Conservation (phyloP, 176 grass and related monocot species). For the Musa schizocarpa region DNA sequence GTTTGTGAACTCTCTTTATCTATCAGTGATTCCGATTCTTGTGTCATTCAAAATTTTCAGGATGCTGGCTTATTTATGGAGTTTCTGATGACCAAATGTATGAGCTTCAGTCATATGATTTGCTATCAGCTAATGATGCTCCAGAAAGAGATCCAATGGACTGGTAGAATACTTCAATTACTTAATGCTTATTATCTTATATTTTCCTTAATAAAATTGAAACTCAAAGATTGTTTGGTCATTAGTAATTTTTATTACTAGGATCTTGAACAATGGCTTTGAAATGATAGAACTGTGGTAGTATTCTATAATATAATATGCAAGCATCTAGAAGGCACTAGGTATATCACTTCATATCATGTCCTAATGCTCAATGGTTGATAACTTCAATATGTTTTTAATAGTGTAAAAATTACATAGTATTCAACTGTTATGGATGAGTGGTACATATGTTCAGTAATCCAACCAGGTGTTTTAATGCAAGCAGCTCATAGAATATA, state of each 20-base stretch:
- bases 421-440: too few relatives aligned
- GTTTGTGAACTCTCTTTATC: background rate
- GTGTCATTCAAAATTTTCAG: slow-evolving; percentile 25
- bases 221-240: too few relatives aligned
- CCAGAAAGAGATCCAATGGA: slow-evolving; percentile 89
- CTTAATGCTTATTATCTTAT: background rate
- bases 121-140: slow-evolving; percentile 91
- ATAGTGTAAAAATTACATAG: too few relatives aligned
- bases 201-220: too few relatives aligned
- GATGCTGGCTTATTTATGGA: slow-evolving; percentile 88
- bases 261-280: slow-evolving; percentile 4
- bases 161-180: slow-evolving; percentile 45
- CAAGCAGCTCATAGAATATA: too few relatives aligned
- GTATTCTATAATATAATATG: too few relatives aligned
- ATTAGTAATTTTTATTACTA: background rate
- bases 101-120: slow-evolving; percentile 71
- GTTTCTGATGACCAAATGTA: slow-evolving; percentile 42
- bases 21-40: slow-evolving; percentile 3
- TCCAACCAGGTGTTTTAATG: too few relatives aligned
- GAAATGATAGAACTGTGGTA: too few relatives aligned
- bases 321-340: too few relatives aligned
- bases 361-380: background rate
- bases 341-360: background rate
- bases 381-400: too few relatives aligned
- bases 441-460: too few relatives aligned